These are phyloP conservation scores for Sordariomycetes sp. DNA, from an alignment of 2,329 filamentous ascomycete genomes.

Conservation along the genomic window DNA sequence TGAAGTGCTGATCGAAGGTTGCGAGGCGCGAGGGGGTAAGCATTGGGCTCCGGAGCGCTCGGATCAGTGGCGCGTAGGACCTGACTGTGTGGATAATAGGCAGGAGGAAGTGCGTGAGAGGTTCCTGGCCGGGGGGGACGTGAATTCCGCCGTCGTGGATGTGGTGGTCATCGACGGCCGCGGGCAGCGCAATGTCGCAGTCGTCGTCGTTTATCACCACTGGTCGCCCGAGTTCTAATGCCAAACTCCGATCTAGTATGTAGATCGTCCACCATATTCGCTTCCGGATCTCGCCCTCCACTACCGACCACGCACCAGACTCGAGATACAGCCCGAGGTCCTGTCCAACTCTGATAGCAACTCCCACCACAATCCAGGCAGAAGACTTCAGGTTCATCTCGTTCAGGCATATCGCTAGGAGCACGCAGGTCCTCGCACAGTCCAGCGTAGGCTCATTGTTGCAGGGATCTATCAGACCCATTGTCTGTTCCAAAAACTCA, in stretches of 20 bases:
- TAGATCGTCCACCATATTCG: slow-evolving; percentile 93
- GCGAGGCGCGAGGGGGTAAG: slow-evolving; percentile 56
- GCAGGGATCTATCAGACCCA: slow-evolving; percentile 66
- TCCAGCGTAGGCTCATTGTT: slow-evolving; percentile 65
- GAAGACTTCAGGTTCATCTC: slow-evolving; percentile 80
- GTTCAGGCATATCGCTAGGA: slow-evolving; percentile 67
- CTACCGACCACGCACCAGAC: slow-evolving; percentile 52
- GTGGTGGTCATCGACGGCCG: slow-evolving; percentile 68
- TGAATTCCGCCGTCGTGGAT: slow-evolving; percentile 46
- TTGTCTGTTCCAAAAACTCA: slow-evolving; percentile 59
- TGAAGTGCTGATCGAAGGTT: slow-evolving; percentile 74
- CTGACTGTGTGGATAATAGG: slow-evolving; percentile 73
- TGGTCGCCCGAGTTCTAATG: slow-evolving; percentile 69
- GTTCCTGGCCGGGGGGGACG: slow-evolving; percentile 34
- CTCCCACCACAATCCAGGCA: slow-evolving; percentile 76
- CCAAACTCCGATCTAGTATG: slow-evolving; percentile 69
- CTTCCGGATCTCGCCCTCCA: slow-evolving; percentile 77
- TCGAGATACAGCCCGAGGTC: slow-evolving; percentile 73
- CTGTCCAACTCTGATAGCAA: slow-evolving; percentile 67
- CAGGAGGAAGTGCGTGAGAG: slow-evolving; percentile 58
- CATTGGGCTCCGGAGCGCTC: slow-evolving; percentile 52
- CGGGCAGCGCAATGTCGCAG: slow-evolving; percentile 72
- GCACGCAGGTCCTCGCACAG: slow-evolving; percentile 56
- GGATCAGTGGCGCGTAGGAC: slow-evolving; percentile 60
- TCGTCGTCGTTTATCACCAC: slow-evolving; percentile 77